A percentile compares a stretch with the other conserved stretches of the same genome.
These are phyloP conservation scores for Xylaria venustula DNA, from an alignment of 495 filamentous ascomycete genomes.

Conservation along the genomic window DNA sequence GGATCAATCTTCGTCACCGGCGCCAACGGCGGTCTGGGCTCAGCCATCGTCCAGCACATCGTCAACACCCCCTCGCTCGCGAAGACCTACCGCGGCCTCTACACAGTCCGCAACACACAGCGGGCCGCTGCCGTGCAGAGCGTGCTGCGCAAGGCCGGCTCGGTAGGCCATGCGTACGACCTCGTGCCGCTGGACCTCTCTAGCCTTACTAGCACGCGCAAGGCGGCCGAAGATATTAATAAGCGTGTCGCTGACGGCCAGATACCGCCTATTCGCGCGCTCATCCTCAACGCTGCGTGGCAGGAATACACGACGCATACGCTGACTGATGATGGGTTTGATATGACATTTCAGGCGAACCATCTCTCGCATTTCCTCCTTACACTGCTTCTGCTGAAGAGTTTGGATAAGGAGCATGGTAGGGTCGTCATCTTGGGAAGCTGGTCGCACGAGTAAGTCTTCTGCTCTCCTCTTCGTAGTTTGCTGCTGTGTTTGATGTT, in stretches of 20 bases:
- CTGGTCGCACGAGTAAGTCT: slow-evolving; percentile 40
- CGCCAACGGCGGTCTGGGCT: slow-evolving; percentile 48
- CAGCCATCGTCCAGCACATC: slow-evolving; percentile 47
- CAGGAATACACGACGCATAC: slow-evolving; percentile 30
- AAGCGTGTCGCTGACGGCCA: slow-evolving; percentile 31
- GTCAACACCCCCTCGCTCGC: slow-evolving; percentile 34
- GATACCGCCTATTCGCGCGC: slow-evolving; percentile 41
- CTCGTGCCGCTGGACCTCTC: slow-evolving; percentile 43
- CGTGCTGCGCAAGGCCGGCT: slow-evolving; percentile 29
- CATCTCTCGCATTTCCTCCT: slow-evolving; percentile 46
- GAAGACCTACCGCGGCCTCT: slow-evolving; percentile 37
- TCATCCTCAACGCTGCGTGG: slow-evolving; percentile 47
- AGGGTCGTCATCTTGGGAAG: slow-evolving; percentile 45
- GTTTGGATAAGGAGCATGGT: slow-evolving; percentile 42
- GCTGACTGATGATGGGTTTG: slow-evolving; percentile 40
- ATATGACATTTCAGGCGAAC: slow-evolving; percentile 46
- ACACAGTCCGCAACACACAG: slow-evolving; percentile 41
- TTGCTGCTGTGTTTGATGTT: background rate
- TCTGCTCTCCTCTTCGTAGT: background rate
- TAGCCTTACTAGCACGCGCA: slow-evolving; percentile 38
- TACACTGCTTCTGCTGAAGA: slow-evolving; percentile 41
- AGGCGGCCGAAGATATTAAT: slow-evolving; percentile 38
- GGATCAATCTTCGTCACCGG: slow-evolving; percentile 57
- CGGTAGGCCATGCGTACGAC: slow-evolving; percentile 35
- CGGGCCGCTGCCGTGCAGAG: slow-evolving; percentile 28